Conservation (phyloP, 495 filamentous ascomycete species). For the Penicillium paxilli region DNA sequence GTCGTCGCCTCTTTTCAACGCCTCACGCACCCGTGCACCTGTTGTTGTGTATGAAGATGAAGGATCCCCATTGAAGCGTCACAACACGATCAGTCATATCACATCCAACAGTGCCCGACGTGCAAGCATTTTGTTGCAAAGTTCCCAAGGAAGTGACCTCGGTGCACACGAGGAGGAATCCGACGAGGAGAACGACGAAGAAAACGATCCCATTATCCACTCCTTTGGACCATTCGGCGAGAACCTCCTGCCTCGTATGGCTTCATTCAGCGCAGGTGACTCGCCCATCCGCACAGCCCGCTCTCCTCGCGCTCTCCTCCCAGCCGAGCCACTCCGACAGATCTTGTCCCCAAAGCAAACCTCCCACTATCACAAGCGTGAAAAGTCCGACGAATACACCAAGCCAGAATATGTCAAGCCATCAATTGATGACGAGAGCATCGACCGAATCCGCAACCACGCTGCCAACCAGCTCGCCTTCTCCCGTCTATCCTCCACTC, state of each 20-base stretch:
- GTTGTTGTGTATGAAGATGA: conserved; percentile 68
- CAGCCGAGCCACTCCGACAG: conserved; percentile 37
- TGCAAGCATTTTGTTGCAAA: conserved; percentile 34
- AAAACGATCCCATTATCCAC: conserved; percentile 88
- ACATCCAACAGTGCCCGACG: conserved; percentile 25
- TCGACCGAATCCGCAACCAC: conserved; percentile 63
- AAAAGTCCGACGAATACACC: conserved; percentile 11
- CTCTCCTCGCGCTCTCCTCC: conserved; percentile 28
- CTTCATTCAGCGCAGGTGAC: conserved; percentile 62
- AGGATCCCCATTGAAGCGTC: conserved; percentile 39
- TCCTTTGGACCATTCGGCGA: conserved; percentile 88
- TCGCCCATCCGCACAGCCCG: conserved; percentile 52
- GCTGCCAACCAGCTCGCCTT: conserved; percentile 94
- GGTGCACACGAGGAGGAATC: conserved; percentile 62
- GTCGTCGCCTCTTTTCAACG: conserved; percentile 44
- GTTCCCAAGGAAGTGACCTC: conserved; percentile 56
- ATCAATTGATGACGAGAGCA: conserved; percentile 33
- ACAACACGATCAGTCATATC: conserved; percentile 24
- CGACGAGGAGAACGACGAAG: conserved; percentile 69
- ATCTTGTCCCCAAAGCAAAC: conserved; percentile 39
- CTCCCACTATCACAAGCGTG: conserved; percentile 23
- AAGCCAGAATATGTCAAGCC: conserved; percentile 17
- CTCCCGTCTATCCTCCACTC: conserved; percentile 89
- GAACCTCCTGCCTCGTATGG: conserved; percentile 75
- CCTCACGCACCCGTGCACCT: conserved; percentile 41